Conservation (phyloP, 2,329 filamentous ascomycete species). For the Talaromyces verruculosus region DNA sequence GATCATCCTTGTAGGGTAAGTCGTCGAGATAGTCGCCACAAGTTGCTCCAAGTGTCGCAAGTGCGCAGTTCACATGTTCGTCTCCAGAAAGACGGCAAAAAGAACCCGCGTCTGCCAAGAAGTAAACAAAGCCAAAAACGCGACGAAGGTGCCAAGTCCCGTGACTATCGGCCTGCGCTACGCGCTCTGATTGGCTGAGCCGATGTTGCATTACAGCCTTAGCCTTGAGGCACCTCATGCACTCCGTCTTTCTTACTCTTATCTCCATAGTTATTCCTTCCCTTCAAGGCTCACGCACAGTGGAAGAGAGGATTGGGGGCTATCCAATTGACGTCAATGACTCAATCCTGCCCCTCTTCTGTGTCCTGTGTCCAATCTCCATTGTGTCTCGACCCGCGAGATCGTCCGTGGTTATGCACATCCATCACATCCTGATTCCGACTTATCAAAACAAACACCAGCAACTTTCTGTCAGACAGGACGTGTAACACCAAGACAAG, state of each 20-base stretch:
- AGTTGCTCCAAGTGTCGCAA: neutral
- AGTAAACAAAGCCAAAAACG: constrained; percentile 18
- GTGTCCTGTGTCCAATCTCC: neutral
- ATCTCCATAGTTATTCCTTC: neutral
- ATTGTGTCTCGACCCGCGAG: neutral
- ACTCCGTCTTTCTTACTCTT: constrained; percentile 2
- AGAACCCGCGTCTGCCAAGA: constrained; percentile 17
- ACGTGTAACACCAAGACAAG: constrained; percentile 2
- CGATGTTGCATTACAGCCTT: neutral
- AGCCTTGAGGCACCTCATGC: constrained; percentile 9
- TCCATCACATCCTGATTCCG: constrained; percentile 3
- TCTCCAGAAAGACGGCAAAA: neutral
- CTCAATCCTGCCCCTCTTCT: neutral
- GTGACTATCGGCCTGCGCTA: neutral
- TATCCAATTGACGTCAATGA: constrained; percentile 1
- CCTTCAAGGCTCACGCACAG: no score
- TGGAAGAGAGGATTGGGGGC: neutral
- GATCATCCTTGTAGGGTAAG: neutral
- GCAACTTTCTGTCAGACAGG: neutral
- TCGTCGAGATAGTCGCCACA: neutral
- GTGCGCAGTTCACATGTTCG: neutral
- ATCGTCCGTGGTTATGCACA: neutral
- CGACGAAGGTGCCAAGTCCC: constrained; percentile 18
- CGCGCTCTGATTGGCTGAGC: constrained; percentile 1
- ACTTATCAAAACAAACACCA: constrained; percentile 3